Base-by-base conservation (phyloP, 768 basidiomycete species). In the Leccinum pellstonianum region DNA sequence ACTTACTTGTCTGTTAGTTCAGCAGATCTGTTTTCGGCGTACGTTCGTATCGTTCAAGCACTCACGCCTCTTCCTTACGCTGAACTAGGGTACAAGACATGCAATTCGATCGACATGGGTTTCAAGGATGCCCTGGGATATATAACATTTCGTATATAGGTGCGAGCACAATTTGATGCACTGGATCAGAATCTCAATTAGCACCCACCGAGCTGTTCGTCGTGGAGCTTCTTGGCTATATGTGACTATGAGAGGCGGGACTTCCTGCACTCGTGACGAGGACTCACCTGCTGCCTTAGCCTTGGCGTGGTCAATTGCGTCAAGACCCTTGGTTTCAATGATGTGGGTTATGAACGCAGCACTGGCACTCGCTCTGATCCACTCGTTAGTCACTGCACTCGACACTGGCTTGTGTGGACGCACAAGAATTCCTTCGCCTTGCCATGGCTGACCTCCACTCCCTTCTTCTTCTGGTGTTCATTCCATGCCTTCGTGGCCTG, bases 401-500 rank as follows among this genome's bases (percentile, higher is more conserved):
- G 14, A 17, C 19, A 35, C 10, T 29, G 58, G 9, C 17, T 63
- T 5, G 69, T n/a, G n/a, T 12, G 80, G 78, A 85, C 57, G 57
- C 82, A 66, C 72, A 64, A 0, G 27, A 68, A 0, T 54, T 86
- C 80, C 75, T 87, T 88, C 17, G 84, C 85, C 67, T 76, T 77
- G 11, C 69, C 79, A 67, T 90, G 88, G 53, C 27, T 70, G 17
- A 60, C 66, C 2, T 83, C 79, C 64, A 79, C 62, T 47, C 88
- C 89, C 33, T 86, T 76, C 41, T 56, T 66, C 41, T 57, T 76
- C 25, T 66, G 52, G 72, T 90, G 88, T 0, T 83, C 63, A 62
- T 89, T 79, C 67, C 82, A 90, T 2, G 83, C 81, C 70, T 86
- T 88, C 49, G 79, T 80, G 58, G 87, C 87, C 86, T 85, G 59